These are phyloP conservation scores for Euphorbia corollata DNA, from an alignment of 441 rosid species.

Conservation along the genomic window DNA sequence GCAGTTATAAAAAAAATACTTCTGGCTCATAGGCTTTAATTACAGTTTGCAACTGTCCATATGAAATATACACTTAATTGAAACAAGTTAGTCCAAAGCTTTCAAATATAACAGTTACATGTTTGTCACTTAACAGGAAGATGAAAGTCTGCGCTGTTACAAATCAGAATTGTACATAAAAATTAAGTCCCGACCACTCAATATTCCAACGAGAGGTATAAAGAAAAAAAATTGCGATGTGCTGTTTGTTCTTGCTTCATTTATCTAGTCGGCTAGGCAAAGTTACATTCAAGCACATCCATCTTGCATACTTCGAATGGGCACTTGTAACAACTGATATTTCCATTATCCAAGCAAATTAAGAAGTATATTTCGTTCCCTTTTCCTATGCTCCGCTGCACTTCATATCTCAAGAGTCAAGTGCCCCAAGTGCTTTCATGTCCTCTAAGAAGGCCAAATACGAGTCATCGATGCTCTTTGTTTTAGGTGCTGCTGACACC, in stretches of 20 bases:
- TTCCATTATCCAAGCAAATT: no score
- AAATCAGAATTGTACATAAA: not conserved
- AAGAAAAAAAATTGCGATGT: constrained; percentile 4
- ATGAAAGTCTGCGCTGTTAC: not conserved
- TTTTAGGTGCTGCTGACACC: constrained; percentile 43
- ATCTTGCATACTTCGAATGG: not conserved
- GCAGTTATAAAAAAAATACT: no score
- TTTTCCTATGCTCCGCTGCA: constrained; percentile 1
- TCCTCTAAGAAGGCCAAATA: constrained; percentile 81
- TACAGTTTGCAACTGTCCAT: no score
- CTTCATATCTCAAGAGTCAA: constrained; percentile 43
- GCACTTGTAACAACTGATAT: no score
- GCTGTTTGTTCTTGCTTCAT: constrained; percentile 8
- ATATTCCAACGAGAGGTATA: not conserved
- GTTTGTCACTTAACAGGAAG: not conserved
- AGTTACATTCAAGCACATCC: not conserved
- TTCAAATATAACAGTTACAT: not conserved
- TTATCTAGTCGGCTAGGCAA: constrained; percentile 7
- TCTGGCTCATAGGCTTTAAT: no score
- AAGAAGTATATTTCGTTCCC: constrained; percentile 1
- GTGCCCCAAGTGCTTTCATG: constrained; percentile 96
- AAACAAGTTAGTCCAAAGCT: no score
- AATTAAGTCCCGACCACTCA: not conserved
- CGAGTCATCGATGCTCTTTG: constrained; percentile 74
- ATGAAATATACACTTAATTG: no score